A percentile compares a stretch with the other conserved stretches of the same genome.
These are phyloP conservation scores for Tilletia caries DNA, from an alignment of 1,284 basidiomycete genomes.

Conservation along the genomic window DNA sequence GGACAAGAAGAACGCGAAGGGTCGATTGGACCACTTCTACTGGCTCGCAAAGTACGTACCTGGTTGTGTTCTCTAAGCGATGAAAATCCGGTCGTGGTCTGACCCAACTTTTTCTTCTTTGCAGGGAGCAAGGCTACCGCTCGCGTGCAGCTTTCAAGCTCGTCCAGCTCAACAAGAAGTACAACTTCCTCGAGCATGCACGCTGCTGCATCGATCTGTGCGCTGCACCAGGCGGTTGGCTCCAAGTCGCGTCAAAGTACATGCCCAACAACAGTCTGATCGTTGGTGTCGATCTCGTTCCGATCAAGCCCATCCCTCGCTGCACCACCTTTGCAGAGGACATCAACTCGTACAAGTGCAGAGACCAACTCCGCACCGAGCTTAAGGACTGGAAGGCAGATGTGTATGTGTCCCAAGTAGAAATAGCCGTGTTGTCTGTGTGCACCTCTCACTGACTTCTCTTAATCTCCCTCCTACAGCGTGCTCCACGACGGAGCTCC, in stretches of 20 bases:
- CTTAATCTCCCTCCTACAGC: slow-evolving; percentile 21
- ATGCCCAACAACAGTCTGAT: slow-evolving; percentile 95
- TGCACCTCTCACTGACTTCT: neutral
- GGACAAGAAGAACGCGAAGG: slow-evolving; percentile 19
- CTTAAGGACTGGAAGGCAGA: slow-evolving; percentile 99
- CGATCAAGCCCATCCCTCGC: slow-evolving; percentile 92
- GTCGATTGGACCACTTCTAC: slow-evolving; percentile 53
- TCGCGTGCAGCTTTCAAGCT: slow-evolving; percentile 99
- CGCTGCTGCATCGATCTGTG: slow-evolving; percentile 97
- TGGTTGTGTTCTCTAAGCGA: neutral
- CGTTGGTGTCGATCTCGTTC: slow-evolving; percentile 91
- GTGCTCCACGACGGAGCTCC: slow-evolving; percentile 99
- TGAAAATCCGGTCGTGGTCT: neutral
- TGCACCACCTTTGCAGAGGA: slow-evolving; percentile 90
- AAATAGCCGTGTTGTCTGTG: too few species aligned
- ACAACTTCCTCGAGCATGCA: slow-evolving; percentile 81
- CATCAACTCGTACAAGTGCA: slow-evolving; percentile 88
- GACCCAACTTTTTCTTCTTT: neutral
- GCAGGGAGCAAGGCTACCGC: slow-evolving; percentile 86
- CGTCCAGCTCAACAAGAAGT: slow-evolving; percentile 98
- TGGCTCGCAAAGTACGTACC: slow-evolving; percentile 57
- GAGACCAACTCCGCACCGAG: slow-evolving; percentile 78
- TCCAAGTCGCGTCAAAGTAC: slow-evolving; percentile 96
- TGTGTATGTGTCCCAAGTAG: slow-evolving; percentile 56
- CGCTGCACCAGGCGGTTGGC: slow-evolving; percentile 98